These are phyloP conservation scores for Globisporangium sylvaticum DNA, from an alignment of 352 stramenopile genomes.

Conservation along the genomic window DNA sequence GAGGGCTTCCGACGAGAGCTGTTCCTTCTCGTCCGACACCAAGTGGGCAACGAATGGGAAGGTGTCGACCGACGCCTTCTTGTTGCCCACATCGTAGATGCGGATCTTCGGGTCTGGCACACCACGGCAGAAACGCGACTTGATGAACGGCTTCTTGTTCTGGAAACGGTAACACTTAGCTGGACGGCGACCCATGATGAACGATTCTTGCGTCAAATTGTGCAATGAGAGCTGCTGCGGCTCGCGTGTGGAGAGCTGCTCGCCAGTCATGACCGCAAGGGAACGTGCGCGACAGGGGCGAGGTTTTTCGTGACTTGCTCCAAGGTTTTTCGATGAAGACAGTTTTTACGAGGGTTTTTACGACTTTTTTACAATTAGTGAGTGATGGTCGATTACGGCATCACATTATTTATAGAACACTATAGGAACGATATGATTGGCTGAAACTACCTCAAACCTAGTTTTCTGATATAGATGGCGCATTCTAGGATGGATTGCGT, in stretches of 20 bases:
- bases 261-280: background rate
- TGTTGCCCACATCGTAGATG: conserved; percentile 99
- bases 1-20: conserved; percentile 96
- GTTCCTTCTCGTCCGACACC: conserved; percentile 91
- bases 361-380: conserved; percentile 4
- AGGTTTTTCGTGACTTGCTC: background rate
- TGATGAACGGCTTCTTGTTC: conserved; percentile 99
- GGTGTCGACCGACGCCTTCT: conserved; percentile 96
- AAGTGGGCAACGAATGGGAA: conserved; percentile 99
- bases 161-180: conserved; percentile 99
- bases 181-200: conserved; percentile 76
- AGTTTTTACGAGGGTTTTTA: background rate
- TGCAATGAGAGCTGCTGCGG: conserved; percentile 4
- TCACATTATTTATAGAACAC: background rate
- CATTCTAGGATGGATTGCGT: conserved; percentile 1
- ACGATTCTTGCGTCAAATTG: conserved; percentile 14
- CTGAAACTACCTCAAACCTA: background rate
- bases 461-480: background rate
- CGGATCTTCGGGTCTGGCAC: conserved; percentile 96
- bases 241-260: background rate
- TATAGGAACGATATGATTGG: conserved; percentile 1
- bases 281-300: background rate
- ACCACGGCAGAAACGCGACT: conserved; percentile 99
- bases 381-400: conserved; percentile 11
- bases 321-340: background rate